Percentiles rank a stretch among this genome's conserved stretches.
These are phyloP conservation scores for Talaromyces sp. DNA, from an alignment of 2,329 filamentous ascomycete genomes.

Conservation along the genomic window DNA sequence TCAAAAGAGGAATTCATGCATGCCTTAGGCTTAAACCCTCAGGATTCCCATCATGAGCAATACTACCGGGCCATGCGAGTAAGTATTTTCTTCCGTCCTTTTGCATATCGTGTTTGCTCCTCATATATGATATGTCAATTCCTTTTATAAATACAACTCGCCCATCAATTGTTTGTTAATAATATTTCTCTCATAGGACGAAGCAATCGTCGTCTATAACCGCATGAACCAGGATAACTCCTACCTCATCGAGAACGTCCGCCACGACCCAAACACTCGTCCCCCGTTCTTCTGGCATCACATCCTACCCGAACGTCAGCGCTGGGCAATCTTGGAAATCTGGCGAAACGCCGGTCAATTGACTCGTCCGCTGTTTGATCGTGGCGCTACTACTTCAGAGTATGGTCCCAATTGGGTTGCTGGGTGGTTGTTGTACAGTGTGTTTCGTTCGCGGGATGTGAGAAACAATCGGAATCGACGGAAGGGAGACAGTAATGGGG, in stretches of 20 bases:
- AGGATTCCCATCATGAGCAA: constrained; percentile 47
- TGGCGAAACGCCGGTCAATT: constrained; percentile 44
- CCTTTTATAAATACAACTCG: neutral
- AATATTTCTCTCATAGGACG: constrained; percentile 35
- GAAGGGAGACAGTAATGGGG: constrained; percentile 34
- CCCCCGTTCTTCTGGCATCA: constrained; percentile 53
- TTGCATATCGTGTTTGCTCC: no score
- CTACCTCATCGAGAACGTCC: constrained; percentile 45
- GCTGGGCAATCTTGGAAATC: constrained; percentile 47
- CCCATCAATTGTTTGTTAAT: neutral
- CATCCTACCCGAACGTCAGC: constrained; percentile 47
- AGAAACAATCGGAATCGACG: constrained; percentile 50
- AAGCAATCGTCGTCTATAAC: constrained; percentile 49
- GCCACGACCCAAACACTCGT: constrained; percentile 38
- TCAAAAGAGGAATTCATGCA: constrained; percentile 53
- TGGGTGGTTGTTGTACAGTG: constrained; percentile 51
- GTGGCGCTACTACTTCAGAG: constrained; percentile 45
- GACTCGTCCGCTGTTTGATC: constrained; percentile 44
- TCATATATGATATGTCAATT: no score
- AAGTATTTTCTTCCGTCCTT: constrained; percentile 14
- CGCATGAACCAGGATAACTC: constrained; percentile 44
- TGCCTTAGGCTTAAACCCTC: constrained; percentile 44
- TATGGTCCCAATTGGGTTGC: constrained; percentile 52
- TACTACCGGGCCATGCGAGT: constrained; percentile 51
- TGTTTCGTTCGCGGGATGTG: constrained; percentile 51